Percentiles rank a stretch among this genome's conserved stretches.
Evolutionary conservation across 192 early-diverging fungal species (phyloP).

Genomic region (Thamnidium elegans): DNA sequence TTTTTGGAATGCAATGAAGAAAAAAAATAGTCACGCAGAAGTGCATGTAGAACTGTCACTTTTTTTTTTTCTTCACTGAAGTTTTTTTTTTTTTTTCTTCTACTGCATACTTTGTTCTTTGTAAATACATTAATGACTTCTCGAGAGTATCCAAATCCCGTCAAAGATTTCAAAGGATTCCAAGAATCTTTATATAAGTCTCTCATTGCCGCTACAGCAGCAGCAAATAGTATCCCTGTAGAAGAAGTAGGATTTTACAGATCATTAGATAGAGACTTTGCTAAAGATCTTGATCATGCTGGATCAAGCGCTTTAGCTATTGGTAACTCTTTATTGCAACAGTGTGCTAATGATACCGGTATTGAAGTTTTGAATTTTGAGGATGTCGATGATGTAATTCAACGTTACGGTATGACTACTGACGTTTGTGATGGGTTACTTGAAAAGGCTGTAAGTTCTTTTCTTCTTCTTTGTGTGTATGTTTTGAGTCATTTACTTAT

Average conservation of each 20-base stretch:
- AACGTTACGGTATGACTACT: slow-evolving; percentile 61
- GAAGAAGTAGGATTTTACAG: slow-evolving; percentile 61
- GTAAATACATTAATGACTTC: slow-evolving; percentile 1
- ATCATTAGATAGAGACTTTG: slow-evolving; percentile 59
- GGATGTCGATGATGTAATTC: slow-evolving; percentile 64
- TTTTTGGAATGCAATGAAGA: too few relatives aligned
- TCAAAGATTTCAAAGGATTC: slow-evolving; percentile 42
- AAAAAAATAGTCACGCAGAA: too few relatives aligned
- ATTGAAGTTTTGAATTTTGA: slow-evolving; percentile 32
- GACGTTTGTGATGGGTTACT: slow-evolving; percentile 80
- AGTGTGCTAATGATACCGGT: slow-evolving; percentile 35
- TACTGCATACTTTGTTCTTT: too few relatives aligned
- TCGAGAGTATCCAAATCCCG: slow-evolving; percentile 30
- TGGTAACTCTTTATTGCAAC: slow-evolving; percentile 28
- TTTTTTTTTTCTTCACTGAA: too few relatives aligned
- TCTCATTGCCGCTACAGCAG: slow-evolving; percentile 58
- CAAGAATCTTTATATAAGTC: slow-evolving; percentile 45
- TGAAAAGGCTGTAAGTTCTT: slow-evolving; percentile 67
- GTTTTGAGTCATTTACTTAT: slow-evolving; percentile 1
- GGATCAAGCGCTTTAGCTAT: slow-evolving; percentile 24
- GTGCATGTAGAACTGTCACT: too few relatives aligned
- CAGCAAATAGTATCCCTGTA: slow-evolving; percentile 53
- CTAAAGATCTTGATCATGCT: slow-evolving; percentile 30
- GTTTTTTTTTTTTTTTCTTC: too few relatives aligned
- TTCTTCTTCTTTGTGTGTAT: background rate